Percentiles rank a stretch among this genome's conserved stretches.
Evolutionary conservation across 2,329 filamentous ascomycete species (phyloP).

Genomic region (Sphaerulina musiva): DNA sequence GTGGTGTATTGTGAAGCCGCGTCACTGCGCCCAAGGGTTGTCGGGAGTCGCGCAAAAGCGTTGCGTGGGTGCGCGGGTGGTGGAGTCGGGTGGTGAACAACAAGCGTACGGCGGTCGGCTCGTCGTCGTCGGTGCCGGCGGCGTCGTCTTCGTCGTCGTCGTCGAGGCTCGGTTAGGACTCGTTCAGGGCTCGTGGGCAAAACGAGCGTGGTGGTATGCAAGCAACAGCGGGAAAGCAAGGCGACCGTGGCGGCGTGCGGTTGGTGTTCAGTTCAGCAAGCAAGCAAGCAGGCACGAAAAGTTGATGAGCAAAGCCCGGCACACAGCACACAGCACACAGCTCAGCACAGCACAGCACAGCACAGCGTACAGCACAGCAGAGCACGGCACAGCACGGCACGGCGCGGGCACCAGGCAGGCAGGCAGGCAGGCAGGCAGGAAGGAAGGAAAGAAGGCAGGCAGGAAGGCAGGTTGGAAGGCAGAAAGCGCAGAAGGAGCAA

Average conservation of each 20-base stretch:
- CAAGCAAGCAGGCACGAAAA: not conserved
- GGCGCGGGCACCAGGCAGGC: not conserved
- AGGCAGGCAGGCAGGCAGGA: not conserved
- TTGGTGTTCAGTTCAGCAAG: not conserved
- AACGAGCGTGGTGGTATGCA: constrained; percentile 27
- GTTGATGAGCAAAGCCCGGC: not conserved
- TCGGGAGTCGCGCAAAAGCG: not conserved
- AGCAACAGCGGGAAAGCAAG: constrained; percentile 24
- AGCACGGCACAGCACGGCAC: not conserved
- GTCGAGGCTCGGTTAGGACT: constrained; percentile 1
- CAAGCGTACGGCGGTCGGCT: not conserved
- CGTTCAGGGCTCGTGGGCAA: constrained; percentile 9
- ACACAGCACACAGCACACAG: not conserved
- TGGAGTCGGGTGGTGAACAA: not conserved
- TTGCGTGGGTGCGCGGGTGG: not conserved
- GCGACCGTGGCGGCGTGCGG: constrained; percentile 6
- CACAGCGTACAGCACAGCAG: not conserved
- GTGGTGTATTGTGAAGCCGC: constrained; percentile 6
- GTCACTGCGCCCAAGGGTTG: constrained; percentile 6
- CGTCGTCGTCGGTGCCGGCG: not conserved
- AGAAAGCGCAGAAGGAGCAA: not conserved
- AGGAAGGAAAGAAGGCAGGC: not conserved
- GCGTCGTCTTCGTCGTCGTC: constrained; percentile 1
- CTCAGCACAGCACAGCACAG: not conserved
- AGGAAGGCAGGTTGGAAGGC: not conserved